Evolutionary conservation across 768 basidiomycete species (phyloP).

Genomic region (Hericium erinaceus): DNA sequence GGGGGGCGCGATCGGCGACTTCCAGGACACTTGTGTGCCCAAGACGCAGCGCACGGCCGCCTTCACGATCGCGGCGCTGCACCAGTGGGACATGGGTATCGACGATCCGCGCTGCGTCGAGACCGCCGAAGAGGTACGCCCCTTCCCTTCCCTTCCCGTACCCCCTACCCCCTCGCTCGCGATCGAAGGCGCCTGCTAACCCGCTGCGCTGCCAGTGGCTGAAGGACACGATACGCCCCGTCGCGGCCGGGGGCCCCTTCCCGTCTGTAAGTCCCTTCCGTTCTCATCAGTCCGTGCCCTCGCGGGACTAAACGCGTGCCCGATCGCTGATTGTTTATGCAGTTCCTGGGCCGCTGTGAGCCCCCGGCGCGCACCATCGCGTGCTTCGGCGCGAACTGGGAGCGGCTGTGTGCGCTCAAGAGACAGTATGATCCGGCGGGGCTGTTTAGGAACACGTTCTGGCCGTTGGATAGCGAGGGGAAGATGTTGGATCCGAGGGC

Average conservation of each 20-base stretch:
- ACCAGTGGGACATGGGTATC: constrained; percentile 85
- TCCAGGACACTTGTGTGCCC: constrained; percentile 66
- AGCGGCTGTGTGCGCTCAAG: constrained; percentile 62
- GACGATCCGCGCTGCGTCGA: constrained; percentile 74
- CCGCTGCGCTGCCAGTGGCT: constrained; percentile 54
- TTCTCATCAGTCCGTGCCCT: neutral
- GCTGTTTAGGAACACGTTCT: constrained; percentile 70
- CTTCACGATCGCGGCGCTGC: constrained; percentile 83
- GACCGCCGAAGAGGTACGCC: constrained; percentile 69
- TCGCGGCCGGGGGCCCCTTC: constrained; percentile 70
- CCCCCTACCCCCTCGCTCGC: neutral
- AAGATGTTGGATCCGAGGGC: constrained; percentile 42
- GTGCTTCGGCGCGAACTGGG: constrained; percentile 72
- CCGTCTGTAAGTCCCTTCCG: constrained; percentile 57
- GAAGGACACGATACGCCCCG: constrained; percentile 55
- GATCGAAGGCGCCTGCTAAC: constrained; percentile 9
- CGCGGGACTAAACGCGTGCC: no score
- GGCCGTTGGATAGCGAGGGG: constrained; percentile 61
- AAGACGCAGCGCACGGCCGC: constrained; percentile 68
- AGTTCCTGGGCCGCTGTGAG: constrained; percentile 76
- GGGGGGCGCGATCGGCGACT: constrained; percentile 70
- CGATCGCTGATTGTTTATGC: constrained; percentile 1
- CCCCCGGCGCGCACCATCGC: constrained; percentile 48
- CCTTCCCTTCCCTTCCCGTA: neutral
- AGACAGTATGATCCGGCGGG: constrained; percentile 65